Evolutionary conservation across 768 basidiomycete species (phyloP).

Genomic region (Amanita muscaria): DNA sequence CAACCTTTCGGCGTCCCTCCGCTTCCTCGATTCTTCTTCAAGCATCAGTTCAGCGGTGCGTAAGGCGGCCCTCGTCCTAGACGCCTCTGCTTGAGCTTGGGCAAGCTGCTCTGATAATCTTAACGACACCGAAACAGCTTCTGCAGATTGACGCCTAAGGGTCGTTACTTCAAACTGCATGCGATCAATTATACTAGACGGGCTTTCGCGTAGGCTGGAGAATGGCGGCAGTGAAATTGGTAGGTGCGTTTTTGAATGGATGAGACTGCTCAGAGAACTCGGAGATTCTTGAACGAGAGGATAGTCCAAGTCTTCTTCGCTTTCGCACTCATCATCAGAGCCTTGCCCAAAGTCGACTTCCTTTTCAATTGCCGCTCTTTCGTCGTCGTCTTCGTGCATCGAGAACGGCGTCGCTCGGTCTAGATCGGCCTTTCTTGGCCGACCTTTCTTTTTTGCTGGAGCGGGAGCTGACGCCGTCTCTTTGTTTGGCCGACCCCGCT

Average conservation of each 20-base stretch:
- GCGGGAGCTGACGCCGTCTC: conserved; percentile 19
- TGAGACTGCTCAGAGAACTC: conserved; percentile 28
- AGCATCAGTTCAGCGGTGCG: conserved; percentile 47
- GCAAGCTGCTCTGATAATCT: conserved; percentile 64
- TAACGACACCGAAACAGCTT: conserved; percentile 56
- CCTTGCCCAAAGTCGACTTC: conserved; percentile 15
- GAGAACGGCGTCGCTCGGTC: conserved; percentile 1
- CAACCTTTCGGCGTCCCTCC: conserved; percentile 49
- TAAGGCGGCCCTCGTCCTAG: conserved; percentile 45
- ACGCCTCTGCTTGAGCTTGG: conserved; percentile 52
- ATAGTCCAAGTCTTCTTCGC: conserved; percentile 53
- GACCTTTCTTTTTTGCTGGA: conserved; percentile 31
- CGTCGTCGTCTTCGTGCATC: conserved; percentile 14
- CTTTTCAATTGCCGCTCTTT: conserved; percentile 11
- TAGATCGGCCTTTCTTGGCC: conserved; percentile 26
- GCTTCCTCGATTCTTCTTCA: conserved; percentile 49
- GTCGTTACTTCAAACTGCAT: conserved; percentile 58
- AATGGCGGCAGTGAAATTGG: conserved; percentile 37
- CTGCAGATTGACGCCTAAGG: conserved; percentile 58
- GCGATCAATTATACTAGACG: conserved; percentile 44
- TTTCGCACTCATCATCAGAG: conserved; percentile 55
- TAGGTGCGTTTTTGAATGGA: conserved; percentile 20
- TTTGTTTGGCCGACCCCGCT: conserved; percentile 60
- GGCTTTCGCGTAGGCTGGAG: conserved; percentile 25
- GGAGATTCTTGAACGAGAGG: conserved; percentile 35